Base-by-base conservation (phyloP, 768 basidiomycete genomes). In the Leucocoprinus leucothites region DNA sequence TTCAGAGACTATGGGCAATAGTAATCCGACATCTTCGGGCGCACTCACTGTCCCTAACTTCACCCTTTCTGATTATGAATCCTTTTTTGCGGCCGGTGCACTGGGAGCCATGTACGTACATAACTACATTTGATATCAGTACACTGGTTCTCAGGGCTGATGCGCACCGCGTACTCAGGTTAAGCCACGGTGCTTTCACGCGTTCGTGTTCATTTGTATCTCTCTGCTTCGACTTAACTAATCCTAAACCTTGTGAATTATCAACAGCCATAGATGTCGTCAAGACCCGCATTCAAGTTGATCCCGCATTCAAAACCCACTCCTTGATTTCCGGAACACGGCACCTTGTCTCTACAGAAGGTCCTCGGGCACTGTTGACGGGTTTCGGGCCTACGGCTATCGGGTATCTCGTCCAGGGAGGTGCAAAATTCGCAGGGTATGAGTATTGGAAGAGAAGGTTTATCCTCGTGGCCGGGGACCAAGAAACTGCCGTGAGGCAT, bases 351-450 rank as follows among this genome's bases (percentile, higher is more conserved):
- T 79, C 82, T 1, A 78, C 81, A 18, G 89, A 92, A 67, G 88
- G 91, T 0, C 61, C 85, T 2, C 64, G 68, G 9, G 86, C 82
- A 0, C 76, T 86, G 36, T 72, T 88, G n/a, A 93, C 90, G 9
- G 91, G 92, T 0, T 94, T 95, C 65, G 91, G 89, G 2, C 91
- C 92, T 3, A 97, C 93, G 4, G 91, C 92, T 5, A 87, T 92
- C 2, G 94, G 94, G 2, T 95, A 96, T 65, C 79, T 95, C 45
- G 79, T 82, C 0, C 90, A 89, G 67, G 84, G 69, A 28, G 75
- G 74, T 6, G 73, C 73, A 5, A 78, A 76, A 55, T 94, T 95
- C 59, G 82, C 90, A 0, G 89, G 91, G 9, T 93, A 94, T 68
- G 93, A 94, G 63, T 84, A 72, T 56, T 89, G 87, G 88, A 95